Base-by-base conservation (phyloP, 1,284 basidiomycete genomes). In the Cryptococcus wingfieldii region DNA sequence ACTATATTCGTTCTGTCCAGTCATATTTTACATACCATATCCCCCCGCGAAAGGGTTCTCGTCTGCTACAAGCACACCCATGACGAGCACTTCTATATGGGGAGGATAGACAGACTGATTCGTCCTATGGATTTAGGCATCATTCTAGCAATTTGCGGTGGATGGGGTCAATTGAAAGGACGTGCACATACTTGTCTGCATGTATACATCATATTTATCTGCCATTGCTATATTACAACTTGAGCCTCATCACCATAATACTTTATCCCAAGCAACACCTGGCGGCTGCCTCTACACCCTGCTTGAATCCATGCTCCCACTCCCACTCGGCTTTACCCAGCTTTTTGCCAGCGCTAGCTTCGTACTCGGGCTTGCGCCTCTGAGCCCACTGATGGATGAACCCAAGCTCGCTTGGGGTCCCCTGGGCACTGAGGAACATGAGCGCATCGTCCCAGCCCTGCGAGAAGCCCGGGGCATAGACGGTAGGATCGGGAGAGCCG, bases 391-490 rank as follows among this genome's bases (percentile, higher is more conserved):
- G 79, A 10, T 79, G 79, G 55, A 79, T 76, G 69, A 87, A 87
- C 28, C 86, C 87, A 23, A 88, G 74, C 71, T 86, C 83, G 59
- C 64, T 64, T 8, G 47, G 79, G 75, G 53, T 80, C 54, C 51
- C 61, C 55, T 51, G 66, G 58, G 56, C 70, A 63, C 23, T 67
- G 58, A 70, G 53, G 74, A 88, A 88, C 47, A 75, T 60, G 64
- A 83, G 80, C 0, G 84, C 83, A 64, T 89, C 87, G 49, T 84
- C 81, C 88, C 88, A 90, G 0, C 87, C 88, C 54, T 79, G 72
- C 2, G 76, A 59, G 68, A 86, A 90, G 1, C 86, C 89, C 1
- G 82, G 80, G 27, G 76, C 79, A 67, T 88, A 90, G 13, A 85
- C 80, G 76, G 81, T 82, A 58, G 87, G 85, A 60, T 89, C 82